Conservation (phyloP, 352 stramenopile genomes). For the Phytopythium chamaehyphon region DNA sequence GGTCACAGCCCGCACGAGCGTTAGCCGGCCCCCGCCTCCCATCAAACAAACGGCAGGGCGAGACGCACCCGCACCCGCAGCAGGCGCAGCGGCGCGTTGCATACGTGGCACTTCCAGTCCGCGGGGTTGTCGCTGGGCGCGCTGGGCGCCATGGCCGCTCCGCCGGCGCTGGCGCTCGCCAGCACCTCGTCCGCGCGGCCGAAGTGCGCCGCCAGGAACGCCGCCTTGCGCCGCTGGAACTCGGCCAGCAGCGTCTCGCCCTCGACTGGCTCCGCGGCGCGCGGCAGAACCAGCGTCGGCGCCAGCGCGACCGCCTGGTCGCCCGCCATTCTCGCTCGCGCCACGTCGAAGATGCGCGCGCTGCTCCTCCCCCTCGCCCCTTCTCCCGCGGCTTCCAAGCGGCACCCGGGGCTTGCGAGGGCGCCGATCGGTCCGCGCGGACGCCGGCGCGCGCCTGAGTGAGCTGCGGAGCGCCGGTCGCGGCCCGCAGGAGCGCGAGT, state of each 20-base stretch:
- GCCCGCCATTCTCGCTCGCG: conserved; percentile 5
- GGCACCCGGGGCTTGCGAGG: not conserved
- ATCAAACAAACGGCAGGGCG: conserved; percentile 1
- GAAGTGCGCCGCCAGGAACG: conserved; percentile 50
- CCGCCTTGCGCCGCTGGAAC: conserved; percentile 40
- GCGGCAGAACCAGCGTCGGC: not conserved
- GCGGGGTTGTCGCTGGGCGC: conserved; percentile 10
- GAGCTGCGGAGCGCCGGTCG: too few species aligned
- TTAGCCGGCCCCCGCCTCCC: not conserved
- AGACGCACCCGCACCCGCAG: conserved; percentile 45
- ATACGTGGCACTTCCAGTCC: conserved; percentile 65
- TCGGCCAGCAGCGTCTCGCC: conserved; percentile 29
- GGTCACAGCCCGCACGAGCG: not conserved
- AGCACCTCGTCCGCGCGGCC: conserved; percentile 16
- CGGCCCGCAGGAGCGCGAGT: too few species aligned
- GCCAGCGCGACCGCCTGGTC: conserved; percentile 1
- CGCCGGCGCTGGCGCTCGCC: not conserved
- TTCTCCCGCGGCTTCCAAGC: not conserved
- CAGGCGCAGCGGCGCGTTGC: conserved; percentile 47
- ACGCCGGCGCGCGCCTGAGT: too few species aligned
- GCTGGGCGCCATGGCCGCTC: conserved; percentile 10
- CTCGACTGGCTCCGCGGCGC: conserved; percentile 10
- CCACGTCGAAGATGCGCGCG: not conserved
- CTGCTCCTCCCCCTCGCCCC: too few species aligned
- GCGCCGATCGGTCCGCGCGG: too few species aligned